Evolutionary conservation across 148 eudicot species (phyloP).

Genomic region (Diospyros kaki): DNA sequence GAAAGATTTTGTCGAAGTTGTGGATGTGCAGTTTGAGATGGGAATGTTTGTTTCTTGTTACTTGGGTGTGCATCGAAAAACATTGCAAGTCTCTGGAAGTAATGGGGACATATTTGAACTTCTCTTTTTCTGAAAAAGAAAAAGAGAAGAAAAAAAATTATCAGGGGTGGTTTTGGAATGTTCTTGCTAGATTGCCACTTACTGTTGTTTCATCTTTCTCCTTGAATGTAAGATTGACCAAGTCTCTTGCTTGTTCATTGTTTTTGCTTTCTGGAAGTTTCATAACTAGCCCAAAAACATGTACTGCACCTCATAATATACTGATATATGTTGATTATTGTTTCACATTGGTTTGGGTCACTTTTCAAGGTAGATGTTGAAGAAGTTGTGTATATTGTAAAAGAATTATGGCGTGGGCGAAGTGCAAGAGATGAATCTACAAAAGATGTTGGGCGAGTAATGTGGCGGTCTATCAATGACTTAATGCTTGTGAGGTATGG

Average conservation of each 20-base stretch:
- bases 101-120: background rate
- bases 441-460: constrained; percentile 81
- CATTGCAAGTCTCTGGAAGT: background rate
- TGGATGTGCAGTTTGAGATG: too few species aligned
- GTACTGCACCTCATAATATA: background rate
- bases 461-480: constrained; percentile 96
- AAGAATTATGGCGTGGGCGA: constrained; percentile 95
- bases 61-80: too few species aligned
- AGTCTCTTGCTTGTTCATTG: background rate
- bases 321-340: background rate
- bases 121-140: background rate
- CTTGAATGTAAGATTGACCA: background rate
- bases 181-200: background rate
- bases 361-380: constrained; percentile 79
- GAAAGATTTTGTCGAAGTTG: too few species aligned
- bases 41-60: background rate
- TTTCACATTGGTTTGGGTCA: constrained; percentile 5
- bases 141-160: background rate
- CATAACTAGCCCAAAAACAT: background rate
- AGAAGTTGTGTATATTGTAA: constrained; percentile 82
- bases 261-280: background rate
- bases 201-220: background rate
- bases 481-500: constrained; percentile 85
- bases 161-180: background rate
- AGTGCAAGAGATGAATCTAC: constrained; percentile 78